Conservation (phyloP, 345 rosid species). For the Atalantia buxifolia region DNA sequence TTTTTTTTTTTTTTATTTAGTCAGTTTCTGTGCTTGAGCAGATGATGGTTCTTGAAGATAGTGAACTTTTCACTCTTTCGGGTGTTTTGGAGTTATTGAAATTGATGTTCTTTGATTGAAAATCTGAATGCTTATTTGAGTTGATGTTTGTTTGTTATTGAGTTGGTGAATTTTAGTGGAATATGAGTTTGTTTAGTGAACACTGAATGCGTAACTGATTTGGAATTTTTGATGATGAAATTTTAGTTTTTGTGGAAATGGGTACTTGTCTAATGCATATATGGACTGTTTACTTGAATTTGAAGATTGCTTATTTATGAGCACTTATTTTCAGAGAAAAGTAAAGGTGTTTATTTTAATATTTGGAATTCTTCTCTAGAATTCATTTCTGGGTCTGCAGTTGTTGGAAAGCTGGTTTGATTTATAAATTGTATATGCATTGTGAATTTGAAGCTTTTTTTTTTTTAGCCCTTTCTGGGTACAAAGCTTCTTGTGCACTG, state of each 20-base stretch:
- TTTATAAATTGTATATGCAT: neutral
- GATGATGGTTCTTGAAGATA: slow-evolving; percentile 1
- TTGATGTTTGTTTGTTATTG: slow-evolving; percentile 1
- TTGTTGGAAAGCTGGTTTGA: neutral
- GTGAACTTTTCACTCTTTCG: neutral
- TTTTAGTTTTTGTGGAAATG: neutral
- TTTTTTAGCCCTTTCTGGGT: neutral
- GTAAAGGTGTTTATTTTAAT: neutral
- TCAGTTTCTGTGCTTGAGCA: neutral
- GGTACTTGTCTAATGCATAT: neutral
- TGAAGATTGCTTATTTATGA: neutral
- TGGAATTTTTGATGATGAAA: neutral
- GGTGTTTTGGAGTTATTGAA: neutral
- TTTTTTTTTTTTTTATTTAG: neutral
- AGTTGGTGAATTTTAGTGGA: neutral
- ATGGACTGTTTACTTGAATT: neutral
- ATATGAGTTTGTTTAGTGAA: neutral
- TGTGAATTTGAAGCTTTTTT: neutral
- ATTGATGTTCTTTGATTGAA: slow-evolving; percentile 6
- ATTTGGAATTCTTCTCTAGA: neutral
- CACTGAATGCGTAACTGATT: neutral
- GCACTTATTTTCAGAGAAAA: neutral
- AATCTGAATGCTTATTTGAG: neutral
- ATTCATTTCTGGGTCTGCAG: neutral
- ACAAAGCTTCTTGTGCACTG: neutral